A percentile compares a stretch with the other conserved stretches of the same genome.
Conservation (phyloP, 176 grass and related monocot species). For the Hyparrhenia diplandra region DNA sequence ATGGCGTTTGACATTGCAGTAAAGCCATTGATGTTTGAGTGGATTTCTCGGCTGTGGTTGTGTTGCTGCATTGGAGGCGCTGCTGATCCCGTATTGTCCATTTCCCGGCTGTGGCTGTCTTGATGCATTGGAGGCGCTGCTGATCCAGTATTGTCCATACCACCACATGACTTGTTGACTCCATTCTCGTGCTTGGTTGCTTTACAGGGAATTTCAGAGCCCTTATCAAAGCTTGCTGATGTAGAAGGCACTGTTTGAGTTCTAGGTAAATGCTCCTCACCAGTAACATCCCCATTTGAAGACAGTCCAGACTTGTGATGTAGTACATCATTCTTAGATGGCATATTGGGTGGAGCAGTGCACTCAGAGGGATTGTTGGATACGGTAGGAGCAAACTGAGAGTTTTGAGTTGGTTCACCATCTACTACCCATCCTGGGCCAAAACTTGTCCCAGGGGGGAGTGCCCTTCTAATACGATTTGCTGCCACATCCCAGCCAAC, state of each 20-base stretch:
- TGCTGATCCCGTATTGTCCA: background rate
- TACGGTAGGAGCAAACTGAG: background rate
- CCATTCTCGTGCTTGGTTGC: slow-evolving; percentile 31
- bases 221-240: slow-evolving; percentile 20
- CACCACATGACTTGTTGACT: slow-evolving; percentile 23
- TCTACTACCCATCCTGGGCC: slow-evolving; percentile 68
- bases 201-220: slow-evolving; percentile 20
- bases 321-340: slow-evolving; percentile 34
- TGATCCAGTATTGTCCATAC: background rate
- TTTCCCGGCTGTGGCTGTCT: background rate
- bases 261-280: slow-evolving; percentile 28
- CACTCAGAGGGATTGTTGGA: slow-evolving; percentile 9
- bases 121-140: too few species aligned
- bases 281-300: slow-evolving; percentile 16
- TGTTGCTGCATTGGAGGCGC: slow-evolving; percentile 20
- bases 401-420: slow-evolving; percentile 52
- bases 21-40: slow-evolving; percentile 36
- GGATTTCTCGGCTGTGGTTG: slow-evolving; percentile 19
- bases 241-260: slow-evolving; percentile 27
- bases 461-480: slow-evolving; percentile 38
- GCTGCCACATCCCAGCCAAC: slow-evolving; percentile 61
- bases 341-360: slow-evolving; percentile 18
- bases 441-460: slow-evolving; percentile 59
- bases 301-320: slow-evolving; percentile 21
- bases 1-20: background rate